These are phyloP conservation scores for Nothophaeocryptopus gaeumannii DNA, from an alignment of 2,329 filamentous ascomycete genomes.

Conservation along the genomic window DNA sequence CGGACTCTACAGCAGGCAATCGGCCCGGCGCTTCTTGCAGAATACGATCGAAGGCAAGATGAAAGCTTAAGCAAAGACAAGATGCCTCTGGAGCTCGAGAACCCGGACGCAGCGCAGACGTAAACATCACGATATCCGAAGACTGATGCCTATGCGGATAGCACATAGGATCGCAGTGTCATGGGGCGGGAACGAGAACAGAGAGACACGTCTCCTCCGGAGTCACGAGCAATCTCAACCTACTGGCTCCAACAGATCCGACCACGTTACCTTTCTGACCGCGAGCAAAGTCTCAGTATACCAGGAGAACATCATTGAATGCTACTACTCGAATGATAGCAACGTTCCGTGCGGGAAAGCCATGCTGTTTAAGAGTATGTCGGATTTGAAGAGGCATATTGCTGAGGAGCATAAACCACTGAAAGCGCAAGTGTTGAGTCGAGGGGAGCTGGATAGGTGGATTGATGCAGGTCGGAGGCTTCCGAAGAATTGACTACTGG, in stretches of 20 bases:
- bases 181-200: background rate
- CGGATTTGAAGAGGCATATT: conserved; percentile 1
- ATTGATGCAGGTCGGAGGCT: conserved; percentile 2
- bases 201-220: conserved; percentile 13
- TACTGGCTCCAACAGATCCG: background rate
- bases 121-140: conserved; percentile 6
- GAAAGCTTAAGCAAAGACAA: background rate
- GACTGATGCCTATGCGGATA: no score
- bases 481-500: background rate
- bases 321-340: background rate
- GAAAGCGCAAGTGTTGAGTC: background rate
- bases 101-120: conserved; percentile 12
- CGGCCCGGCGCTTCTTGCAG: background rate
- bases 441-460: conserved; percentile 4
- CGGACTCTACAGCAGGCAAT: conserved; percentile 9
- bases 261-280: no score
- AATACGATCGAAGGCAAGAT: background rate
- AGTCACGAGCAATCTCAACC: conserved; percentile 15
- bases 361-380: background rate
- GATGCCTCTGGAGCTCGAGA: conserved; percentile 8
- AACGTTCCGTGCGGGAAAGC: conserved; percentile 5
- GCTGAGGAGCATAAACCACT: background rate
- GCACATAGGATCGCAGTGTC: conserved; percentile 7
- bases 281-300: no score
- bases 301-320: background rate